These are phyloP conservation scores for Huntiella abstrusa DNA, from an alignment of 2,329 filamentous ascomycete species.

Conservation along the genomic window DNA sequence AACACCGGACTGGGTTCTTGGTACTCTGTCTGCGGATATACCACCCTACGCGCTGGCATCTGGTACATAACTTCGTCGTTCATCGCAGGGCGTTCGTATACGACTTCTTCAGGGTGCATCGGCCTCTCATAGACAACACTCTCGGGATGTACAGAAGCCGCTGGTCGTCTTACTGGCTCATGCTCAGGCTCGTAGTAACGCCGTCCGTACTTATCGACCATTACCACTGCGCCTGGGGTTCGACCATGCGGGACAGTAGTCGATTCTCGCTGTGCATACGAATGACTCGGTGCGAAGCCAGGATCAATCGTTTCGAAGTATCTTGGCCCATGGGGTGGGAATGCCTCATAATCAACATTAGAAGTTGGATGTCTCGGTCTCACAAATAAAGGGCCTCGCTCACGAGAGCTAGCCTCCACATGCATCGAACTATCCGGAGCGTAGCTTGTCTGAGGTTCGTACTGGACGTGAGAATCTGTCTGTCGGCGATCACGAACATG, in stretches of 20 bases:
- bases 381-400: slow-evolving; percentile 3
- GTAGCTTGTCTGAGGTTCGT: slow-evolving; percentile 10
- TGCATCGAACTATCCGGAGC: slow-evolving; percentile 1
- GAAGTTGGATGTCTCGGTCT: slow-evolving; percentile 6
- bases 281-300: not conserved
- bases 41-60: slow-evolving; percentile 19
- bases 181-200: slow-evolving; percentile 45
- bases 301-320: slow-evolving; percentile 4
- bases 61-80: slow-evolving; percentile 24
- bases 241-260: slow-evolving; percentile 12
- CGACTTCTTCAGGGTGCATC: slow-evolving; percentile 23
- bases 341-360: slow-evolving; percentile 1
- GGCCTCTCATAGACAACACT: too few species aligned
- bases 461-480: slow-evolving; percentile 3
- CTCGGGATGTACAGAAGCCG: not conserved
- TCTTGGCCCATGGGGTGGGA: not conserved
- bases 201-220: slow-evolving; percentile 68
- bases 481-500: not conserved
- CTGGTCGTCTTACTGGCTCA: not conserved
- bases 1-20: slow-evolving; percentile 34
- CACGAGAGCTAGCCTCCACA: not conserved
- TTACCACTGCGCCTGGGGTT: slow-evolving; percentile 43
- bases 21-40: slow-evolving; percentile 21
- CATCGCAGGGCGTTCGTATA: slow-evolving; percentile 42
- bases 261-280: not conserved